Evolutionary conservation across 1,139 yeast genomes (phyloP).

Genomic region (Candida pseudoviswanathii): DNA sequence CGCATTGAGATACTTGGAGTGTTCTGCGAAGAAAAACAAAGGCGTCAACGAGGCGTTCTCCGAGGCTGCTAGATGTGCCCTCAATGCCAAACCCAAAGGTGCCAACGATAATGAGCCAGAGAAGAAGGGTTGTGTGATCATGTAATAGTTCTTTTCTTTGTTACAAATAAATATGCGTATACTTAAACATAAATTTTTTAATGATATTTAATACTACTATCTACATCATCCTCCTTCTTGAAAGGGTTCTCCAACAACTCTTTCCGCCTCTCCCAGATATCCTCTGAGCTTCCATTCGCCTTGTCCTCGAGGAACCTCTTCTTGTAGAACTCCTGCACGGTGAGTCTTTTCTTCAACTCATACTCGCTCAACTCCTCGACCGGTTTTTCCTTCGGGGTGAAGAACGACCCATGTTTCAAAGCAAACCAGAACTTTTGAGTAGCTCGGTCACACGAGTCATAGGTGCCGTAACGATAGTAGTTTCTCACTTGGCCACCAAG

Average conservation of each 20-base stretch:
- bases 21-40: conserved; percentile 89
- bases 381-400: conserved; percentile 22
- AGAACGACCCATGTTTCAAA: conserved; percentile 50
- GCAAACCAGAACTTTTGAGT: conserved; percentile 83
- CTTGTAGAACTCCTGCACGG: conserved; percentile 73
- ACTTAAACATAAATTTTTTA: conserved; percentile 3
- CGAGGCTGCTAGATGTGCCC: conserved; percentile 94
- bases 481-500: conserved; percentile 85
- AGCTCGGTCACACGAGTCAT: conserved; percentile 69
- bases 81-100: conserved; percentile 86
- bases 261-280: conserved; percentile 68
- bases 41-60: conserved; percentile 97
- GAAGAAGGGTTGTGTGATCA: conserved; percentile 43
- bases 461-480: conserved; percentile 79
- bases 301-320: conserved; percentile 61
- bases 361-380: conserved; percentile 44
- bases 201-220: background rate
- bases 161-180: conserved; percentile 5
- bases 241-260: conserved; percentile 31
- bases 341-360: conserved; percentile 51
- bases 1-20: conserved; percentile 83
- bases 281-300: conserved; percentile 74
- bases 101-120: conserved; percentile 55
- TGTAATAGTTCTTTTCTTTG: conserved; percentile 26
- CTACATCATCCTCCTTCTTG: conserved; percentile 19